Evolutionary conservation across 164 flowering plant genomes (phyloP).

Genomic region (Macadamia integrifolia): DNA sequence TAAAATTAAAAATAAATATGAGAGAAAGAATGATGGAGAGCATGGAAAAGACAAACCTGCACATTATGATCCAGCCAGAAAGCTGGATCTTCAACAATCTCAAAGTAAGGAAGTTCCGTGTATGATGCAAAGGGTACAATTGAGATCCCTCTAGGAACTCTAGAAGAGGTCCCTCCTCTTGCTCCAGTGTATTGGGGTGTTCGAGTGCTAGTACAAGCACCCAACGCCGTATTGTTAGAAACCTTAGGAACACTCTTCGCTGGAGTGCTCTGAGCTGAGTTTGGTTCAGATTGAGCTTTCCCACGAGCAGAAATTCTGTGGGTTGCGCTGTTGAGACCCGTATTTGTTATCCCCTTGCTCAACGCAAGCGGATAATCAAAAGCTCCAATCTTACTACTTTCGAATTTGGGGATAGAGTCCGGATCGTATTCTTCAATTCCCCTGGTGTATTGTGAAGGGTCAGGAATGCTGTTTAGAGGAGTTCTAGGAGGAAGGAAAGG

Average conservation of each 20-base stretch:
- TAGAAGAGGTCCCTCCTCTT: constrained; percentile 32
- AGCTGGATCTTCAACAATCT: constrained; percentile 57
- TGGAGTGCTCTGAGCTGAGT: constrained; percentile 54
- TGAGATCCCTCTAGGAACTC: constrained; percentile 32
- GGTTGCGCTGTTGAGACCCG: constrained; percentile 14
- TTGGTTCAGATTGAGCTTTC: constrained; percentile 44
- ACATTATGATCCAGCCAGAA: constrained; percentile 89
- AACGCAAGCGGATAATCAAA: not conserved
- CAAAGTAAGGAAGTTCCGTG: constrained; percentile 48
- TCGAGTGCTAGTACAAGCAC: constrained; percentile 23
- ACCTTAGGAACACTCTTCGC: constrained; percentile 30
- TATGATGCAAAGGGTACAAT: constrained; percentile 13
- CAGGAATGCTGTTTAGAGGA: constrained; percentile 51
- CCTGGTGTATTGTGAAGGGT: constrained; percentile 41
- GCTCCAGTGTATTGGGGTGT: constrained; percentile 21
- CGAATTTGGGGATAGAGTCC: constrained; percentile 22
- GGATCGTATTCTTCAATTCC: constrained; percentile 17
- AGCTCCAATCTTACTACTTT: constrained; percentile 11
- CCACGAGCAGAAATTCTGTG: constrained; percentile 30
- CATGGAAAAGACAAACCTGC: constrained; percentile 42
- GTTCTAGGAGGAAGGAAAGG: constrained; percentile 40
- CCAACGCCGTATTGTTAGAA: constrained; percentile 25
- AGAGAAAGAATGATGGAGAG: not conserved
- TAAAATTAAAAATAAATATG: not conserved
- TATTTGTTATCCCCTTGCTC: constrained; percentile 8